phyloP scores from a whole-genome alignment of 1,284 basidiomycete genomes.

The Ganoderma multipileum region DNA sequence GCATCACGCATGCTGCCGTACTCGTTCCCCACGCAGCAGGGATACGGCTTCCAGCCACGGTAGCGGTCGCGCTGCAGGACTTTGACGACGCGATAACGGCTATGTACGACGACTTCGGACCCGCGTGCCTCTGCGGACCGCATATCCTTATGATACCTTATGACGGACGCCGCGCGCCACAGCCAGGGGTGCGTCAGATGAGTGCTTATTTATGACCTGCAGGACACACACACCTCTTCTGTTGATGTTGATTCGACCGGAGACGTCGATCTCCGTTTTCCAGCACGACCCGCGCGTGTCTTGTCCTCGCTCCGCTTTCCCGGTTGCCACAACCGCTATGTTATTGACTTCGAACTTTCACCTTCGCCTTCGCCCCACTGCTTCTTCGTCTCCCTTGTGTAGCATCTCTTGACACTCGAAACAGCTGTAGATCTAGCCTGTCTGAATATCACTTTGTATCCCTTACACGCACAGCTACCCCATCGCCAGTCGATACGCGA shows the following conservation, averaged over 20 bases:
- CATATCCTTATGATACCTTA: slow-evolving; percentile 4
- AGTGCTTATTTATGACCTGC: slow-evolving; percentile 21
- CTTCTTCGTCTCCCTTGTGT: not conserved
- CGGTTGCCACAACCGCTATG: not conserved
- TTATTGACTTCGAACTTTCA: slow-evolving; percentile 13
- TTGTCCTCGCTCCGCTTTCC: not conserved
- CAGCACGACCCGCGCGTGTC: slow-evolving; percentile 3
- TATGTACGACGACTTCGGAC: not conserved
- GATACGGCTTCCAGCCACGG: slow-evolving; percentile 1
- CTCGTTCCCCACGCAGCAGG: slow-evolving; percentile 1
- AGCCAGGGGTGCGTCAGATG: slow-evolving; percentile 9
- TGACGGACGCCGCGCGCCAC: slow-evolving; percentile 18
- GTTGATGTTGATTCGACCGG: slow-evolving; percentile 21
- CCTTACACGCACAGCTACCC: slow-evolving; percentile 17
- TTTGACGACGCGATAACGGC: not conserved
- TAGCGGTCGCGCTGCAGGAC: not conserved
- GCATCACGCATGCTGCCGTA: slow-evolving; percentile 9
- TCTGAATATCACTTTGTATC: slow-evolving; percentile 32
- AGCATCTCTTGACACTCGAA: slow-evolving; percentile 7
- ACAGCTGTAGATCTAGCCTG: slow-evolving; percentile 33
- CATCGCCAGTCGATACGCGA: slow-evolving; percentile 12
- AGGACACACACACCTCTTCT: slow-evolving; percentile 3
- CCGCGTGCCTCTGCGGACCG: not conserved
- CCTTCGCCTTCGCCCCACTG: slow-evolving; percentile 1
- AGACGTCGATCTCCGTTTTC: slow-evolving; percentile 24